Evolutionary conservation across 1,284 basidiomycete genomes (phyloP).

Genomic region (Flammula alnicola): DNA sequence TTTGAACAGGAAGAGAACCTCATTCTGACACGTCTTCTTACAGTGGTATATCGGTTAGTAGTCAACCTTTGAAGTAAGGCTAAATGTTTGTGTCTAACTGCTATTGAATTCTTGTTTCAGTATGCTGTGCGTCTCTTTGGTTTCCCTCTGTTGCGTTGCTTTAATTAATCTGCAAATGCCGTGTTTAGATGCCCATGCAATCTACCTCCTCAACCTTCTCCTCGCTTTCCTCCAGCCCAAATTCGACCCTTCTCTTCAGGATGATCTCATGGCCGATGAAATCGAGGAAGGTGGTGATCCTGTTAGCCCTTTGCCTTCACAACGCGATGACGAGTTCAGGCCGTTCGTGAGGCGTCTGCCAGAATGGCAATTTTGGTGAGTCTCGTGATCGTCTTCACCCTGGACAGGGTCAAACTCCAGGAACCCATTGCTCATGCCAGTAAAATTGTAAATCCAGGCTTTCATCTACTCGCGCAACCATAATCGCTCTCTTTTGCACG

Average conservation of each 20-base stretch:
- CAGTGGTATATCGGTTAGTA: slow-evolving; percentile 91
- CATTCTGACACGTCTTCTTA: slow-evolving; percentile 22
- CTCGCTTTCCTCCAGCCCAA: slow-evolving; percentile 90
- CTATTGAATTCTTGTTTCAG: slow-evolving; percentile 37
- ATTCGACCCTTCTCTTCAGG: slow-evolving; percentile 95
- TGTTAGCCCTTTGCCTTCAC: slow-evolving; percentile 58
- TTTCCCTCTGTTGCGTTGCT: slow-evolving; percentile 3
- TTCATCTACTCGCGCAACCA: slow-evolving; percentile 87
- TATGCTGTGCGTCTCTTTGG: slow-evolving; percentile 62
- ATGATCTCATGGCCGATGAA: slow-evolving; percentile 92
- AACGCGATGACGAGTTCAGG: slow-evolving; percentile 89
- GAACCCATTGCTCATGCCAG: not conserved
- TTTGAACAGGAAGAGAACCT: slow-evolving; percentile 6
- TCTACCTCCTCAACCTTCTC: slow-evolving; percentile 91
- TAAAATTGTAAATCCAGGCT: slow-evolving; percentile 59
- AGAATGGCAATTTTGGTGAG: slow-evolving; percentile 95
- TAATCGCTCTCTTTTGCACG: slow-evolving; percentile 82
- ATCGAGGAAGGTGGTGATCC: slow-evolving; percentile 87
- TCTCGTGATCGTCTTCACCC: slow-evolving; percentile 14
- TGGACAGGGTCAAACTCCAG: slow-evolving; percentile 34
- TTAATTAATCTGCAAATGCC: not conserved
- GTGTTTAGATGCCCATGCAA: slow-evolving; percentile 78
- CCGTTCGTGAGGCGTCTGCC: slow-evolving; percentile 97
- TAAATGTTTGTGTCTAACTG: not conserved
- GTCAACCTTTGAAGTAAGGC: slow-evolving; percentile 3